phyloP scores from a whole-genome alignment of 2,329 filamentous ascomycete species.

The Cordyceps cicadae region DNA sequence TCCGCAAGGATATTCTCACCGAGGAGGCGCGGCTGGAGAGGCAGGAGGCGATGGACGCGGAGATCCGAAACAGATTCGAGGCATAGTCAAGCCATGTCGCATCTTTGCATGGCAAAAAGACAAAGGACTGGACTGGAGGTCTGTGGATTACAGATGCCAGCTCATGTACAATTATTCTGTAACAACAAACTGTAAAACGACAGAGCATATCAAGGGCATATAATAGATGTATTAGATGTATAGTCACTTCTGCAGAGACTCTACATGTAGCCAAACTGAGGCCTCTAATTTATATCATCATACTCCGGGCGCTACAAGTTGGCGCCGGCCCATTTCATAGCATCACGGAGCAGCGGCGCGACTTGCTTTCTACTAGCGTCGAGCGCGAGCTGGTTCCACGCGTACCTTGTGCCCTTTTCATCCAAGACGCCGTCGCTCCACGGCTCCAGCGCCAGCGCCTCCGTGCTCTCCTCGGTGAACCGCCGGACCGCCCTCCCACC shows the following conservation, averaged over 20 bases:
- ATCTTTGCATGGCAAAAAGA: not conserved
- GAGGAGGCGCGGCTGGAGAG: slow-evolving; percentile 2
- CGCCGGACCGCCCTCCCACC: slow-evolving; percentile 41
- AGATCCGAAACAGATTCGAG: slow-evolving; percentile 2
- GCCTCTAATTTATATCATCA: no score
- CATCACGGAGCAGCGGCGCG: slow-evolving; percentile 55
- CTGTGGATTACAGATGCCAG: not conserved
- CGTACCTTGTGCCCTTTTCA: slow-evolving; percentile 40
- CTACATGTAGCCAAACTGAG: not conserved
- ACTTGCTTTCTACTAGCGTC: slow-evolving; percentile 61
- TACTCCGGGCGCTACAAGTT: slow-evolving; percentile 4
- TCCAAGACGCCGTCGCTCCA: slow-evolving; percentile 46
- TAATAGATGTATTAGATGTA: not conserved
- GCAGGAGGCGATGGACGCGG: slow-evolving; percentile 3
- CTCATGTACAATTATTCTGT: slow-evolving; percentile 4
- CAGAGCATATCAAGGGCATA: not conserved
- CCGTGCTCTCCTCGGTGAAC: slow-evolving; percentile 42
- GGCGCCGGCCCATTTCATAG: slow-evolving; percentile 29
- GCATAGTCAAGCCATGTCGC: not conserved
- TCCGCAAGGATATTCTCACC: slow-evolving; percentile 10
- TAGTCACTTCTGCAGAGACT: not conserved
- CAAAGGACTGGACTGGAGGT: not conserved
- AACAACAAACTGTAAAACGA: not conserved
- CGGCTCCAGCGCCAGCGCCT: slow-evolving; percentile 45
- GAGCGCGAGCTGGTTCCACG: slow-evolving; percentile 59